Base-by-base conservation (phyloP, 2,329 filamentous ascomycete species). In the Parafenestella ontariensis region DNA sequence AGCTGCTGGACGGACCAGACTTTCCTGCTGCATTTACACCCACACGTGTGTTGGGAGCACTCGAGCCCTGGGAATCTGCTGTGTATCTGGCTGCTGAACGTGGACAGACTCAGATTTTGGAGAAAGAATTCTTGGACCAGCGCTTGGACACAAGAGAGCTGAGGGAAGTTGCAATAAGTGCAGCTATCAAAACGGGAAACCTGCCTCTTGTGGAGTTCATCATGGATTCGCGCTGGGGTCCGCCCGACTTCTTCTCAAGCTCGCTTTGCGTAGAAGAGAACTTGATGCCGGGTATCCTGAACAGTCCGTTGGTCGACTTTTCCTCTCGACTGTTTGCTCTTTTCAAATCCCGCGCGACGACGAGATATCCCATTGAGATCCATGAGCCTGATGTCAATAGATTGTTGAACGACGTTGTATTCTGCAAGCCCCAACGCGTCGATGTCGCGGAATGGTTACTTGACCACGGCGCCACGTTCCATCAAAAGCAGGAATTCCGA, bases 391-490 rank as follows among this genome's bases (percentile, higher is more conserved):
- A 34, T n/a, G 13, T n/a, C 4, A 5, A 34, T 15, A n/a, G 13
- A n/a, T 5, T 34, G 4, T 18, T 56, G 4, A 2, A 26, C n/a
- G 28, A 49, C 13, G 40, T 49, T 17, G 39, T 40, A 44, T 21
- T 1, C 3, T 15, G n/a, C 6, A 43, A 28, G 20, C 49, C 49
- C 11, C 41, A 52, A 20, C 46, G 54, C 41, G 41, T 21, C 3
- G 54, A 53, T 10, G 40, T 56, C 3, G 49, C 37, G 28, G 34
- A 45, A 31, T 23, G 39, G 20, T 39, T 46, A 26, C 29, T 52
- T 15, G 31, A 45, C 3, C 42, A 39, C 7, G 50, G 36, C 15
- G 45, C 37, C 20, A 18, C 17, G n/a, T n/a, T n/a, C n/a, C n/a
- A n/a, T n/a, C n/a, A n/a, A n/a, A n/a, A n/a, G n/a, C n/a, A n/a